phyloP scores from a whole-genome alignment of 2,329 filamentous ascomycete genomes.

The Albifimbria verrucaria region DNA sequence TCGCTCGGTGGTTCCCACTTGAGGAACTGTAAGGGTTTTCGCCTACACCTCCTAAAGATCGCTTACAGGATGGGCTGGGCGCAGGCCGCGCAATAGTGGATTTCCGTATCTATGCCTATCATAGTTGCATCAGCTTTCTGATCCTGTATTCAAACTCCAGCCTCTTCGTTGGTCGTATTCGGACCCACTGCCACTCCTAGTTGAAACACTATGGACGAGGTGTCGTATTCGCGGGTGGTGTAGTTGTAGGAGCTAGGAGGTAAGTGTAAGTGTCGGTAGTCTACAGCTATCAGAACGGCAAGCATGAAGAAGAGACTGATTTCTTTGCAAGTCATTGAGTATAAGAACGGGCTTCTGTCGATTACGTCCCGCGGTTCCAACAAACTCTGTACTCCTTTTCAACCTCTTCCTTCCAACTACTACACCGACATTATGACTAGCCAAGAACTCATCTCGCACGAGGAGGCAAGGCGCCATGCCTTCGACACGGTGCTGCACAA shows the following conservation, averaged over 20 bases:
- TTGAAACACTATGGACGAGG: not conserved
- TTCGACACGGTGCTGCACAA: slow-evolving; percentile 83
- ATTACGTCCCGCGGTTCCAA: not conserved
- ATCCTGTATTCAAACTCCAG: no score
- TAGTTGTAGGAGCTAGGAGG: not conserved
- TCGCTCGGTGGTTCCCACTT: no score
- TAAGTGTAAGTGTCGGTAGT: not conserved
- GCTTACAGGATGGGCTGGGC: no score
- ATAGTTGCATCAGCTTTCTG: no score
- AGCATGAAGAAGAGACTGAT: not conserved
- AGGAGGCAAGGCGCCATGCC: slow-evolving; percentile 74
- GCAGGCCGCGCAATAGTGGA: no score
- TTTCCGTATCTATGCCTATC: not conserved
- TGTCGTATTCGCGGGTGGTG: not conserved
- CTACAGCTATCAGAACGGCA: not conserved
- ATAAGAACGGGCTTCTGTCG: not conserved
- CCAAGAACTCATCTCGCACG: slow-evolving; percentile 66
- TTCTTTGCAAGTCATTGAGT: no score
- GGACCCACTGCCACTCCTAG: not conserved
- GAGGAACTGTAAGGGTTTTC: no score
- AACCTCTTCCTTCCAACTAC: not conserved
- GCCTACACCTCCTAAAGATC: no score
- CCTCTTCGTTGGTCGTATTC: not conserved
- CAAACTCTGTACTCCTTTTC: not conserved
- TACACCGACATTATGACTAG: slow-evolving; percentile 18